Conservation (phyloP, 1,284 basidiomycete genomes). For the Malassezia yamatoensis region DNA sequence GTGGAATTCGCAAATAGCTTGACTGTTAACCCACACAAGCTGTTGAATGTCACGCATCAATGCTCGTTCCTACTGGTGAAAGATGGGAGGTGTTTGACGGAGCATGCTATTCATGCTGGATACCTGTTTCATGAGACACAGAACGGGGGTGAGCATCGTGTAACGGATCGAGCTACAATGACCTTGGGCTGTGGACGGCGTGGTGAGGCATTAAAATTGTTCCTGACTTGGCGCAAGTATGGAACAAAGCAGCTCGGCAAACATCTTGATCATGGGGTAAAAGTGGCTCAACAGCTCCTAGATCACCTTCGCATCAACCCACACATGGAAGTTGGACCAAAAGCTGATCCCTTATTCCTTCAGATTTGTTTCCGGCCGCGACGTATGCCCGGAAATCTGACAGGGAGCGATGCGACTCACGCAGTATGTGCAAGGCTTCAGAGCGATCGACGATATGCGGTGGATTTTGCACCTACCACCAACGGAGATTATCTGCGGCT, state of each 20-base stretch:
- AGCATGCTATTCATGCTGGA: constrained; percentile 48
- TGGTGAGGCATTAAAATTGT: constrained; percentile 50
- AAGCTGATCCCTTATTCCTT: constrained; percentile 30
- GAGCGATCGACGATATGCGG: constrained; percentile 25
- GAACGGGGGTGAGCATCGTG: background rate
- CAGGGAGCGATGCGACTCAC: constrained; percentile 18
- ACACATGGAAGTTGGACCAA: constrained; percentile 34
- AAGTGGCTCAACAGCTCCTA: constrained; percentile 22
- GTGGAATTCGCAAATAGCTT: constrained; percentile 44
- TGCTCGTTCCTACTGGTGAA: constrained; percentile 49
- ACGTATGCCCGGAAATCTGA: constrained; percentile 5
- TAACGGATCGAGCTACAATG: constrained; percentile 29
- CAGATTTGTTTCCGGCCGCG: constrained; percentile 42
- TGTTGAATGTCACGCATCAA: constrained; percentile 49
- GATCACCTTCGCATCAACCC: constrained; percentile 18
- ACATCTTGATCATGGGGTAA: constrained; percentile 37
- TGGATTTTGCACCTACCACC: constrained; percentile 39
- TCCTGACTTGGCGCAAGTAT: constrained; percentile 49
- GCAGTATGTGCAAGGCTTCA: constrained; percentile 18
- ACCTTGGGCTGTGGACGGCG: constrained; percentile 48
- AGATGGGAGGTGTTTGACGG: constrained; percentile 39
- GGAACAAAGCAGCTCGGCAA: constrained; percentile 41
- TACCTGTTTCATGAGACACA: constrained; percentile 48
- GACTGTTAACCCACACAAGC: constrained; percentile 50
- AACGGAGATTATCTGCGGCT: constrained; percentile 31